Conservation (phyloP, 768 basidiomycete genomes). For the Cantharellus anzutake region DNA sequence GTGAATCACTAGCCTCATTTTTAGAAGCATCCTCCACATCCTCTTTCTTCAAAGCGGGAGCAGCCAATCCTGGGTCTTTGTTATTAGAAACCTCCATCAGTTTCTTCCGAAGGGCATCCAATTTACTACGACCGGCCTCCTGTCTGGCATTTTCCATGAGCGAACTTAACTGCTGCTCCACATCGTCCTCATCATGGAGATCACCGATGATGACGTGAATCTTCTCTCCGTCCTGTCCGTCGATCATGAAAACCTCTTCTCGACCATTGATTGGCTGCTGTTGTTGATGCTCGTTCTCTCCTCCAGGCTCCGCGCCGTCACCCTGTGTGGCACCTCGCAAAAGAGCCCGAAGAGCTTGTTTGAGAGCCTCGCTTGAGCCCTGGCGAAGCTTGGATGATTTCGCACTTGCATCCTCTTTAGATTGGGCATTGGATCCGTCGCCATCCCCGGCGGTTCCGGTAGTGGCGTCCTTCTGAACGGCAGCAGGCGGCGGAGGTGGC, state of each 20-base stretch:
- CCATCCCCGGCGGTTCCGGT: not conserved
- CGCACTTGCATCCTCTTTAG: not conserved
- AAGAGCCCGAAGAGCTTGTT: not conserved
- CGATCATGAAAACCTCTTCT: not conserved
- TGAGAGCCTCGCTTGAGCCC: not conserved
- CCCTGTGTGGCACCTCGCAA: not conserved
- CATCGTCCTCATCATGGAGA: not conserved
- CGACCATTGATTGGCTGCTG: conserved; percentile 21
- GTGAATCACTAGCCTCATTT: too few species aligned
- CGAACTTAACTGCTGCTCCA: not conserved
- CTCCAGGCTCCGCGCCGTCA: conserved; percentile 11
- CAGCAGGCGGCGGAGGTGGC: not conserved
- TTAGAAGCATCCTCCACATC: too few species aligned
- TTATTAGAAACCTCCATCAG: not conserved
- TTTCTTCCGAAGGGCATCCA: conserved; percentile 28
- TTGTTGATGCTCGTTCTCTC: conserved; percentile 11
- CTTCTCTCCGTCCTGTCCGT: conserved; percentile 6
- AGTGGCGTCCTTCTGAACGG: not conserved
- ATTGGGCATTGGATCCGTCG: not conserved
- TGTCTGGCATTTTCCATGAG: not conserved
- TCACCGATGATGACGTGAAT: not conserved
- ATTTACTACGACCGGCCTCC: not conserved
- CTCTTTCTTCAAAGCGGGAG: too few species aligned
- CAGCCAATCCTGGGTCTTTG: too few species aligned
- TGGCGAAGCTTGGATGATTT: too few species aligned